Base-by-base conservation (phyloP, 257 asterid species). In the Paulownia fortunei region DNA sequence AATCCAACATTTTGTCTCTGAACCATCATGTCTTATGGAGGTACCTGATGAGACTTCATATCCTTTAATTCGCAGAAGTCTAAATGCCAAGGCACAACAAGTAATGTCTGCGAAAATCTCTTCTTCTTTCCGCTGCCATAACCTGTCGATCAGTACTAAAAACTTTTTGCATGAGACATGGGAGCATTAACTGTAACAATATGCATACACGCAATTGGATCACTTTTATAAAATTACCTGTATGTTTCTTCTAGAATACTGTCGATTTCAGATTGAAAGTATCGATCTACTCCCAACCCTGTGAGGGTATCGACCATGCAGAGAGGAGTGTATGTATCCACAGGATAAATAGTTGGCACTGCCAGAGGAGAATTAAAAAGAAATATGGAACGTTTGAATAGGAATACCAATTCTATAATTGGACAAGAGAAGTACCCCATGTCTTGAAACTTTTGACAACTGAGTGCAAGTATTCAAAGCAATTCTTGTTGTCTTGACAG, bases 51-150 rank as follows among this genome's bases (percentile, higher is more conserved):
- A 72, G 15, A 86, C 83, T 2, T 80, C 66, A 11, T 82, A 82
- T 73, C 87, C 80, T 21, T 69, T 62, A 23, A 56, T 49, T 49
- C 90, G 56, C 24, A 86, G n/a, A 30, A 78, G 87, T 37, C 92
- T 80, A 77, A 88, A 88, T 42, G 88, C 86, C 79, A 82, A 19
- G n/a, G 90, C 90, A 24, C 59, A 72, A 72, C 76, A 70, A 13
- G 67, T 13, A 12, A 76, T 30, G 23, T 82, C 81, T 6, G 71
- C 41, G 42, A 77, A 78, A 10, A 86, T 75, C 0, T 63, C 79
- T 44, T 54, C 79, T 3, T 76, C 81, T 49, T 54, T 81, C 59
- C 18, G 63, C 34, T 72, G 81, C 90, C 90, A 86, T 0, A 36
- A 54, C 67, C 88, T 74, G 47, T 64, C 34, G 41, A 52, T 39